These are phyloP conservation scores for Marchantia polymorpha DNA, from an alignment of 225 moss, liverwort and hornwort species.

Conservation along the genomic window DNA sequence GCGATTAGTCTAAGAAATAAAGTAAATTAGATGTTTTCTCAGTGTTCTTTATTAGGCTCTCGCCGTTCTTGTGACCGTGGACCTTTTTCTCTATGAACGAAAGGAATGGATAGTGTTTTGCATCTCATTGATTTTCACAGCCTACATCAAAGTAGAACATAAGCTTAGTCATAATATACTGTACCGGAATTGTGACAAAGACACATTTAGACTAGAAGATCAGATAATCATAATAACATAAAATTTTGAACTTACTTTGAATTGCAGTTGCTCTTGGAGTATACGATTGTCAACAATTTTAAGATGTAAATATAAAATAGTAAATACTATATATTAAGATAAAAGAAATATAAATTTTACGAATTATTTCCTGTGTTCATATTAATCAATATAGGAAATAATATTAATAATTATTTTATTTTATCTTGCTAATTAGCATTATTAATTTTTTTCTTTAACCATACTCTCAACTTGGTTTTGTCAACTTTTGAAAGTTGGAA, in stretches of 20 bases:
- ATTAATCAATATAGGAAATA: too few relatives aligned
- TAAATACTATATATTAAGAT: too few relatives aligned
- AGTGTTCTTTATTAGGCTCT: conserved; percentile 67
- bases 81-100: conserved; percentile 70
- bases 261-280: conserved; percentile 85
- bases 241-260: conserved; percentile 60
- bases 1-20: too few relatives aligned
- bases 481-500: too few relatives aligned
- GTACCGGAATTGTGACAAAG: background rate
- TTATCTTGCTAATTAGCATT: too few relatives aligned
- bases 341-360: too few relatives aligned
- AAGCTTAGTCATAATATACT: background rate
- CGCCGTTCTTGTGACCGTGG: conserved; percentile 55
- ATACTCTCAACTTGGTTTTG: too few relatives aligned
- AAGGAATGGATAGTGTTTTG: conserved; percentile 64
- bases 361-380: too few relatives aligned
- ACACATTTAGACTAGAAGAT: background rate
- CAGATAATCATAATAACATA: background rate
- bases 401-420: too few relatives aligned
- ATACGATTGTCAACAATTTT: conserved; percentile 94
- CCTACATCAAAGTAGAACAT: conserved; percentile 38
- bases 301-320: conserved; percentile 66
- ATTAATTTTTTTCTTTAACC: too few relatives aligned
- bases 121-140: conserved; percentile 74
- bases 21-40: too few relatives aligned